A percentile compares a stretch with the other conserved stretches of the same genome.
Evolutionary conservation across 768 basidiomycete genomes (phyloP).

Genomic region (Amanita subjunquillea): DNA sequence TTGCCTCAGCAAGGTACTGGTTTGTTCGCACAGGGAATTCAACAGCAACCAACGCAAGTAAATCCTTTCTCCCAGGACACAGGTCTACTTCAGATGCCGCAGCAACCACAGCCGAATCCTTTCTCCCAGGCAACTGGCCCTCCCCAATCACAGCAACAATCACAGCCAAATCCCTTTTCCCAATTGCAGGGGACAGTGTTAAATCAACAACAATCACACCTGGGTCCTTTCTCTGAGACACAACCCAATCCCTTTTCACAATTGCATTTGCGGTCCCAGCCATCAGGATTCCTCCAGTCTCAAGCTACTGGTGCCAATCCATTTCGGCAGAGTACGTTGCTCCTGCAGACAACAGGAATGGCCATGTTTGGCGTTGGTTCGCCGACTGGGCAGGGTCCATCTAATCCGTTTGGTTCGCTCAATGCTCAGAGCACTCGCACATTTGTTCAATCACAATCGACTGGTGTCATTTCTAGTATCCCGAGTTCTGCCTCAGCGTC

Average conservation of each 20-base stretch:
- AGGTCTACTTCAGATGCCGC: neutral
- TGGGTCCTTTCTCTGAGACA: slow-evolving; percentile 12
- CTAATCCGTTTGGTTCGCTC: neutral
- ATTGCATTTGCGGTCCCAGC: slow-evolving; percentile 15
- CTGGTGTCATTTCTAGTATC: slow-evolving; percentile 1
- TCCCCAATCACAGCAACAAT: neutral
- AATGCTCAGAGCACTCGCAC: slow-evolving; percentile 10
- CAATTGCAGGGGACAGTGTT: slow-evolving; percentile 34
- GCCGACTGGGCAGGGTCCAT: slow-evolving; percentile 1
- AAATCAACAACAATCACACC: slow-evolving; percentile 14
- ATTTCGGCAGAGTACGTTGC: slow-evolving; percentile 71
- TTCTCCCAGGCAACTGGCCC: neutral
- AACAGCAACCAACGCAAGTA: no score
- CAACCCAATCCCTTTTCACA: slow-evolving; percentile 17
- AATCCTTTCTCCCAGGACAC: neutral
- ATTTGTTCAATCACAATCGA: slow-evolving; percentile 5
- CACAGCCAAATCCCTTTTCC: neutral
- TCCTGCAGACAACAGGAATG: slow-evolving; percentile 54
- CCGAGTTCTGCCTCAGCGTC: slow-evolving; percentile 7
- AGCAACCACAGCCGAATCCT: neutral
- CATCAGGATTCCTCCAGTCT: slow-evolving; percentile 36
- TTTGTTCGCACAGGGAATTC: no score
- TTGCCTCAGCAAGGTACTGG: slow-evolving; percentile 30
- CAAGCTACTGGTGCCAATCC: slow-evolving; percentile 67
- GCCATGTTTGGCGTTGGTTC: slow-evolving; percentile 29